These are phyloP conservation scores for Fusarium pseudonygamai DNA, from an alignment of 2,329 filamentous ascomycete species.

Conservation along the genomic window DNA sequence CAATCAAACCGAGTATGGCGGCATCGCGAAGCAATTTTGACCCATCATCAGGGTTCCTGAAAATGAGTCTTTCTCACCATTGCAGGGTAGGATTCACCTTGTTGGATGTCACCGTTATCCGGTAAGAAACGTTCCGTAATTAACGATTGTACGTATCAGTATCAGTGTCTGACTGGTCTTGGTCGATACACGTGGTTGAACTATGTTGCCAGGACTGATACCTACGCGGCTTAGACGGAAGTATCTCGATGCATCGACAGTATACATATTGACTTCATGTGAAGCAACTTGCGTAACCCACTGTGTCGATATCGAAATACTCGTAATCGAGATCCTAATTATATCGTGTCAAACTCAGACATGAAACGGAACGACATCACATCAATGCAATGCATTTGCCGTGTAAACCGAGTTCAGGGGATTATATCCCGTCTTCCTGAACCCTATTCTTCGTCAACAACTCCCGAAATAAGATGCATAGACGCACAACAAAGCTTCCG, in stretches of 20 bases:
- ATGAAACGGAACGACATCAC: neutral
- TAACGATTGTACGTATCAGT: neutral
- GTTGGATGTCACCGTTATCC: neutral
- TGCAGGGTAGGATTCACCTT: constrained; percentile 6
- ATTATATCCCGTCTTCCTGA: neutral
- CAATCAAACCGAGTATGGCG: neutral
- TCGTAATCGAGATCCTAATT: neutral
- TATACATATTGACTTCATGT: neutral
- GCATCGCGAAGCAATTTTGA: constrained; percentile 26
- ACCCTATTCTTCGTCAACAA: neutral
- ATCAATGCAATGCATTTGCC: constrained; percentile 3
- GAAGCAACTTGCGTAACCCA: constrained; percentile 4
- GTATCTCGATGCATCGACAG: neutral
- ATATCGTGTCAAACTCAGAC: neutral
- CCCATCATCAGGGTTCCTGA: constrained; percentile 11
- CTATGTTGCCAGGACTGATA: neutral
- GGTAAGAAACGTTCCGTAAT: neutral
- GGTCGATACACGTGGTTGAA: neutral
- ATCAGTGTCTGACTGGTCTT: constrained; percentile 10
- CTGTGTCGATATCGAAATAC: neutral
- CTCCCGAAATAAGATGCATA: constrained; percentile 2
- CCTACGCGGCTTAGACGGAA: neutral
- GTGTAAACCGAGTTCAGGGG: neutral
- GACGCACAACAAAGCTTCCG: constrained; percentile 10
- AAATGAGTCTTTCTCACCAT: constrained; percentile 5